Base-by-base conservation (phyloP, 139 green algal genomes). In the Pleodorina starrii region DNA sequence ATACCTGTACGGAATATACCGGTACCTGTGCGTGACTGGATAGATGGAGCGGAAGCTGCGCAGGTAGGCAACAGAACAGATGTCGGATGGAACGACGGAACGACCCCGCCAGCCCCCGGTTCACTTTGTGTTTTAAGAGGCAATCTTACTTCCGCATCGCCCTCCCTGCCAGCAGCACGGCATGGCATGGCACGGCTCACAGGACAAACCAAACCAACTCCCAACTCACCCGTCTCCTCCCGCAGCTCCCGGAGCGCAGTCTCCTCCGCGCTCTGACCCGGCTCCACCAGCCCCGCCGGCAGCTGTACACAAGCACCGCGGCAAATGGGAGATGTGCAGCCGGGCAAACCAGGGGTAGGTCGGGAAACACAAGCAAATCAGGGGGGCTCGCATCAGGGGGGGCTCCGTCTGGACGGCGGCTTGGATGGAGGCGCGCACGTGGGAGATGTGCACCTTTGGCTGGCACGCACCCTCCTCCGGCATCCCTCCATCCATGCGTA, bases 221-320 rank as follows among this genome's bases (percentile, higher is more conserved):
- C n/a, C n/a, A n/a, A 66, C 78, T 10, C 38, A 85, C 78, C 78
- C 0, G 78, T 85, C 25, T 85, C 78, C 78, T 85, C 78, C 38
- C 40, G 51, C 54, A 85, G 78, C 50, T 85, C 78, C 54, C 78
- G 78, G 9, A 85, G 10, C 19, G 78, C 78, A 5, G 78, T 85
- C 78, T 85, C 35, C 78, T 85, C 78, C 5, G 14, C 36, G 9
- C 23, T 85, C 54, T 85, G 54, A 1, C 78, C 78, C 54, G 51
- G 21, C 78, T 85, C 78, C 51, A 85, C 54, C 0, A 85, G 78
- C 0, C 78, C 78, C 25, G 78, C 78, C 1, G 78, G 78, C 0
- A 85, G 78, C 78, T 85, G 76, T 16, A 36, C 32, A 48, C 1
- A 48, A 32, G 32, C 5, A 14, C 35, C 35, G 16, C 40, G 35